Evolutionary conservation across 2,329 filamentous ascomycete species (phyloP).

Genomic region (Fusarium cyanostomum): DNA sequence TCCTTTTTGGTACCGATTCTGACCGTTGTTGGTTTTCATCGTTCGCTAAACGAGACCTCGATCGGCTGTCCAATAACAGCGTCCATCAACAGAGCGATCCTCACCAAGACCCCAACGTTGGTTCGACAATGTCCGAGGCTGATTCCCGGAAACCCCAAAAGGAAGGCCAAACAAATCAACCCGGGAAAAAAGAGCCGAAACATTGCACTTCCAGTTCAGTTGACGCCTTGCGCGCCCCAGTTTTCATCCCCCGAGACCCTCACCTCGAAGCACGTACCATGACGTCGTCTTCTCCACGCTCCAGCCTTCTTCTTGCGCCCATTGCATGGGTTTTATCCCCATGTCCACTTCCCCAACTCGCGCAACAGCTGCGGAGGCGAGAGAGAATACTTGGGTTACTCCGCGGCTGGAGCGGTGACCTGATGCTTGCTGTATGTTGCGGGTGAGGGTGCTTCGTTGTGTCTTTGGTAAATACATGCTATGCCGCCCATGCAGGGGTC

Average conservation of each 20-base stretch:
- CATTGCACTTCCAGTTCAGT: background rate
- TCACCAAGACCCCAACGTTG: background rate
- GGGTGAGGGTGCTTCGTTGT: background rate
- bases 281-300: slow-evolving; percentile 42
- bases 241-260: slow-evolving; percentile 29
- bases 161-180: background rate
- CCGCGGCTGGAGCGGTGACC: slow-evolving; percentile 19
- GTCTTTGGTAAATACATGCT: background rate
- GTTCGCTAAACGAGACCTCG: background rate
- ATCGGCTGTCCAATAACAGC: slow-evolving; percentile 1
- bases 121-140: background rate
- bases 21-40: background rate
- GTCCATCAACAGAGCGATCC: background rate
- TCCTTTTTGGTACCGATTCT: background rate
- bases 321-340: background rate
- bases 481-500: slow-evolving; percentile 11
- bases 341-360: slow-evolving; percentile 29
- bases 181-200: background rate
- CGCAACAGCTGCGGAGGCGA: slow-evolving; percentile 19
- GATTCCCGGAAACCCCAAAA: background rate
- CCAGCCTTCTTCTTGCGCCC: background rate
- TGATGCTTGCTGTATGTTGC: background rate
- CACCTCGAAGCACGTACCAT: slow-evolving; percentile 15
- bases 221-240: slow-evolving; percentile 12
- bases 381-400: slow-evolving; percentile 5